Percentiles rank a stretch among this genome's conserved stretches.
These are phyloP conservation scores for Pleoardoris graminearum DNA, from an alignment of 2,329 filamentous ascomycete species.

Conservation along the genomic window DNA sequence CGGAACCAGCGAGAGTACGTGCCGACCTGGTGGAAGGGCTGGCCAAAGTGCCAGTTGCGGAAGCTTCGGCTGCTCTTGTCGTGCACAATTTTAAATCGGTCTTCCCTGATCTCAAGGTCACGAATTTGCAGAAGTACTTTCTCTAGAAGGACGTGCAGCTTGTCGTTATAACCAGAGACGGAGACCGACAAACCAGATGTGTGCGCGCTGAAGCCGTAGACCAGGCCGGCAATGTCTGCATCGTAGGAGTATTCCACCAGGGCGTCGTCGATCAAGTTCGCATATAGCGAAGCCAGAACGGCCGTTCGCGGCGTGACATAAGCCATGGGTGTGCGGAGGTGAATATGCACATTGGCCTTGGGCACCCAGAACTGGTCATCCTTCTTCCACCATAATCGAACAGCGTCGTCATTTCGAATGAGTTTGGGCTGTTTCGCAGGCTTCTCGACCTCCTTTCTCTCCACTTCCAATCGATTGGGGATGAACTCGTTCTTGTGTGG, in stretches of 20 bases:
- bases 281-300: conserved; percentile 78
- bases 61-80: conserved; percentile 77
- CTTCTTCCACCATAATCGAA: conserved; percentile 95
- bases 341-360: conserved; percentile 84
- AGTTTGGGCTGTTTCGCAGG: conserved; percentile 75
- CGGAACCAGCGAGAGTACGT: conserved; percentile 82
- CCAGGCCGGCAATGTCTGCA: conserved; percentile 86
- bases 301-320: conserved; percentile 76
- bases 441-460: conserved; percentile 85
- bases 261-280: conserved; percentile 84
- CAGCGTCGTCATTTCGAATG: conserved; percentile 78
- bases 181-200: conserved; percentile 75
- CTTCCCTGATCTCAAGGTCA: conserved; percentile 80
- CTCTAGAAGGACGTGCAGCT: conserved; percentile 85
- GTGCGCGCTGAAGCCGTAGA: conserved; percentile 77
- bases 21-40: conserved; percentile 86
- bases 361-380: conserved; percentile 99
- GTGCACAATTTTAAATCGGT: conserved; percentile 88
- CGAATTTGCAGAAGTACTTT: conserved; percentile 84
- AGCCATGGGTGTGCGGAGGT: conserved; percentile 77
- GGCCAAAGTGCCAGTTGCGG: conserved; percentile 84
- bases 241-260: conserved; percentile 94
- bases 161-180: conserved; percentile 93
- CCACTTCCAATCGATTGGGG: conserved; percentile 87
- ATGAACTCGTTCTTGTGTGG: conserved; percentile 96